Base-by-base conservation (phyloP, 306 rosid species). In the Canavalia ensiformis region DNA sequence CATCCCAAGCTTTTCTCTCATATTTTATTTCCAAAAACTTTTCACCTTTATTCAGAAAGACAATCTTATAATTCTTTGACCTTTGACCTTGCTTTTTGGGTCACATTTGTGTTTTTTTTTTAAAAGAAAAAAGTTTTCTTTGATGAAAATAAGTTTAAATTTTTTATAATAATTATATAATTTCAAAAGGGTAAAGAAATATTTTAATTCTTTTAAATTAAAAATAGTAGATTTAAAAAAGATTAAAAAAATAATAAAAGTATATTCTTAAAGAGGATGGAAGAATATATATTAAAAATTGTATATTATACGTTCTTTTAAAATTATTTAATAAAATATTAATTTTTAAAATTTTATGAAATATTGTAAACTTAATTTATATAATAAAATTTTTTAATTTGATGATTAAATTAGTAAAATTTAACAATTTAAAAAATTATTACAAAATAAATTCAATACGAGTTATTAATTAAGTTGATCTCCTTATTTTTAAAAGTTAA, bases 21-120 rank as follows among this genome's bases (percentile, higher is more conserved):
- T 75, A 67, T 49, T 47, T 75, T 58, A 37, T 47, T 68, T n/a
- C 29, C 64, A 13, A 1, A 0, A 47, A 67, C 72, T 82, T 66
- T 35, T 42, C 41, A 47, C 41, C 50, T 62, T 41, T 64, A 34
- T 60, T 52, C 41, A 29, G 13, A 65, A 2, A 4, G 18, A 2
- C 47, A 13, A 63, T 12, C 12, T 35, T 64, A 4, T 8, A 42
- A 13, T 41, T 37, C 25, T 39, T 65, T 64, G 47, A 64, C 69
- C 50, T 13, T n/a, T 47, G 3, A 37, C 2, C 41, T 37, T 37
- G 41, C 42, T 65, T 37, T 60, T 33, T 25, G 25, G 41, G 25
- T 33, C 44, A 60, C 10, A 59, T 59, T 59, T 30, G 13, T 8
- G 0, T 33, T 8, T 9, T 59, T 30, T 59, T 59, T 31, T 58